These are phyloP conservation scores for Starmerella sirachaensis DNA, from an alignment of 805 yeast species.

Conservation along the genomic window DNA sequence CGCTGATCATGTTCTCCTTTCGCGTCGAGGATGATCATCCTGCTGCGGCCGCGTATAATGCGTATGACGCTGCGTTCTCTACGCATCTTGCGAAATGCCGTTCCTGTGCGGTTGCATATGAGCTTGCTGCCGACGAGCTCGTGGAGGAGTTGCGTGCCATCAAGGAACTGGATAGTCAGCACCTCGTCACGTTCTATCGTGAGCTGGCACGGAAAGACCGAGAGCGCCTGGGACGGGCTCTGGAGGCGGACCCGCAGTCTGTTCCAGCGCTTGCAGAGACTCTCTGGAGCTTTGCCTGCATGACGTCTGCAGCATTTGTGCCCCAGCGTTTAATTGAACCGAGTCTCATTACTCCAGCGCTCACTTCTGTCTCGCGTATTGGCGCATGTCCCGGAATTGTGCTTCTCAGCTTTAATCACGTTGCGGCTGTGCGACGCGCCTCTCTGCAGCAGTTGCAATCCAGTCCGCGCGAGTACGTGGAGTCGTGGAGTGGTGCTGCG, in stretches of 20 bases:
- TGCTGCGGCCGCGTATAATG: not conserved
- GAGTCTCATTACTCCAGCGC: not conserved
- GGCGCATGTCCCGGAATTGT: slow-evolving; percentile 9
- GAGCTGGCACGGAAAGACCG: slow-evolving; percentile 11
- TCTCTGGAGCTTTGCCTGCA: slow-evolving; percentile 15
- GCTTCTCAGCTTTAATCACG: not conserved
- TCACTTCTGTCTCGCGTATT: not conserved
- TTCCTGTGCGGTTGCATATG: slow-evolving; percentile 15
- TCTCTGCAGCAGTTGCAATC: not conserved
- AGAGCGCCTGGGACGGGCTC: slow-evolving; percentile 1
- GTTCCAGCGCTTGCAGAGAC: slow-evolving; percentile 10
- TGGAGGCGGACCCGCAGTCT: not conserved
- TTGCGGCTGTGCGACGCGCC: not conserved
- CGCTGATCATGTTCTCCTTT: slow-evolving; percentile 18
- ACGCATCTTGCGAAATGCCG: slow-evolving; percentile 8
- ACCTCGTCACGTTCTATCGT: slow-evolving; percentile 6
- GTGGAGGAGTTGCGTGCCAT: slow-evolving; percentile 3
- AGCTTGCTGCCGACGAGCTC: slow-evolving; percentile 4
- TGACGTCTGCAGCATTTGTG: slow-evolving; percentile 3
- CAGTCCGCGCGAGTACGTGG: not conserved
- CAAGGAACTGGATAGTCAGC: slow-evolving; percentile 1
- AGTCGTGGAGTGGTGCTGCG: slow-evolving; percentile 7
- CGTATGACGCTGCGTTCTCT: slow-evolving; percentile 1
- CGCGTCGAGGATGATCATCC: slow-evolving; percentile 4
- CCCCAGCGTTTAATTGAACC: slow-evolving; percentile 2